Percentiles rank a stretch among this genome's conserved stretches.
Conservation (phyloP, 768 basidiomycete species). For the Termitomyces sp. region DNA sequence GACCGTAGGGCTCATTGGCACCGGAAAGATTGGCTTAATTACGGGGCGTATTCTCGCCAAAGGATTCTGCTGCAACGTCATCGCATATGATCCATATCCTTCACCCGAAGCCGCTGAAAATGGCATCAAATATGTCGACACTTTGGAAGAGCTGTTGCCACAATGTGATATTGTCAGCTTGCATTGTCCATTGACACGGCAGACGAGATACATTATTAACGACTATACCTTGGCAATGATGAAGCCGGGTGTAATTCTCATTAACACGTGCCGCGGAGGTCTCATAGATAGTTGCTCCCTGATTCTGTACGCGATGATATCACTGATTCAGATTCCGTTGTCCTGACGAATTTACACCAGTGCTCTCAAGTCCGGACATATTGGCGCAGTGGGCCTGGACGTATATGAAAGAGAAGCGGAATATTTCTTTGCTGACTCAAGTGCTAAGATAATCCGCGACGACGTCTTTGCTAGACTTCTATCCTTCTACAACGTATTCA, state of each 20-base stretch:
- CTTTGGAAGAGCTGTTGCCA: constrained; percentile 30
- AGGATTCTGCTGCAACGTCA: constrained; percentile 36
- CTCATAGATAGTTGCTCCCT: constrained; percentile 39
- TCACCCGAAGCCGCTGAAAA: constrained; percentile 28
- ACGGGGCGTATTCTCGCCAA: constrained; percentile 38
- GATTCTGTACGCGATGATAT: constrained; percentile 27
- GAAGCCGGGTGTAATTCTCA: constrained; percentile 38
- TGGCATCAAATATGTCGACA: constrained; percentile 35
- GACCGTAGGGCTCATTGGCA: constrained; percentile 42
- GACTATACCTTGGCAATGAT: constrained; percentile 32
- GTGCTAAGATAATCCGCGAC: constrained; percentile 40
- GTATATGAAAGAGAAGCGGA: constrained; percentile 38
- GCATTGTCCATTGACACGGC: constrained; percentile 36
- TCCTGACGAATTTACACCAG: constrained; percentile 14
- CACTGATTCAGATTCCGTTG: background rate
- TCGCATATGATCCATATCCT: constrained; percentile 39
- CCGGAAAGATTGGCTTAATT: constrained; percentile 39
- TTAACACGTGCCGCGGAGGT: constrained; percentile 42
- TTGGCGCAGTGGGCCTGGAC: constrained; percentile 40
- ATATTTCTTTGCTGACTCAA: constrained; percentile 42
- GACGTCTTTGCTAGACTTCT: constrained; percentile 42
- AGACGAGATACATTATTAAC: constrained; percentile 39
- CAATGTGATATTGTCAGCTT: constrained; percentile 38
- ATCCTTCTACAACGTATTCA: constrained; percentile 43
- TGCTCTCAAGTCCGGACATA: constrained; percentile 33